Evolutionary conservation across 306 rosid genomes (phyloP), one percentile per base, ranked within the genome.

Genomic region (Quercus suber): DNA sequence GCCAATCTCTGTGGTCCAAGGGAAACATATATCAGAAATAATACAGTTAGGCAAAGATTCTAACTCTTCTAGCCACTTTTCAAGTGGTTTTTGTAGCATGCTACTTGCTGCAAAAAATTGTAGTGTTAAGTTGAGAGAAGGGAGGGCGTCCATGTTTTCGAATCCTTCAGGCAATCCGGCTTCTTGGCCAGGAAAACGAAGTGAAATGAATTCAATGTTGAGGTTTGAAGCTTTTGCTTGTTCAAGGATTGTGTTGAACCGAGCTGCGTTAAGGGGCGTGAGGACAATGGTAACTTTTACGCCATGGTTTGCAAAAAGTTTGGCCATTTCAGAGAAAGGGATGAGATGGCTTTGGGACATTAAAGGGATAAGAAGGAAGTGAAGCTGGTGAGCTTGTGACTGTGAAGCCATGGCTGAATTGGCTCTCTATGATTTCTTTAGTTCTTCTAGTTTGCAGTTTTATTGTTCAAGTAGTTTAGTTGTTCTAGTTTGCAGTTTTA

Each of bases 101-200:
- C 43, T 37, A 37, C 43, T 21, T 18, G 82, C 82, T 13, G 15
- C 20, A 20, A 82, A 61, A 82, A 61, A 27, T 33, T 60, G 53
- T 33, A 6, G 14, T 17, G 52, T 4, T 33, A 69, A 30, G n/a
- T 35, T 70, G 9, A 68, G 60, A 9, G 80, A 61, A 21, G 79
- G 76, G 18, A 83, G 41, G 28, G 3, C 35, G 41, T 78, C 82
- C 37, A 78, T 58, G 28, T 74, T 83, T 27, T 78, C 86, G 8
- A 43, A 21, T 5, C 83, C 86, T 59, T 78, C 28, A 2, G 82
- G 83, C n/a, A 83, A 23, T 1, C 82, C 74, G 19, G 69, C 68
- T 61, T 75, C 76, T 51, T 74, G 77, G 67, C 55, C 43, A 51
- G 82, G 72, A 45, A 83, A 25, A 28, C 10, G 51, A 14, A 78